Conservation (phyloP, 169 alveolate genomes). For the Cytauxzoon felis region DNA sequence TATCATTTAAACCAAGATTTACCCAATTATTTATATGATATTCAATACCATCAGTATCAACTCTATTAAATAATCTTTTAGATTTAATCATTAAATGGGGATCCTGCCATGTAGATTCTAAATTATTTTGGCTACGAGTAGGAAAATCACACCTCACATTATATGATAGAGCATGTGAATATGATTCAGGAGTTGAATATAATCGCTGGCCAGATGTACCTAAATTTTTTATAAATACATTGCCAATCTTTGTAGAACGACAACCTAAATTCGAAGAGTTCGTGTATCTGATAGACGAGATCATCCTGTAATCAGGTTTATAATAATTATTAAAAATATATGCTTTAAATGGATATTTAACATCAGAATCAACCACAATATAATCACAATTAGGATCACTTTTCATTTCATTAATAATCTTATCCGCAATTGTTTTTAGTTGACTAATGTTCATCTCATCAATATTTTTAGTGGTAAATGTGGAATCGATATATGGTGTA, state of each 20-base stretch:
- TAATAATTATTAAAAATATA: too few species aligned
- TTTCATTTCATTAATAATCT: conserved; percentile 17
- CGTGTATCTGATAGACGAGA: too few species aligned
- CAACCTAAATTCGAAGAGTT: too few species aligned
- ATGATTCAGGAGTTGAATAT: too few species aligned
- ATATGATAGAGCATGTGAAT: too few species aligned
- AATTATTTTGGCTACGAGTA: not conserved
- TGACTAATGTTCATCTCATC: conserved; percentile 20
- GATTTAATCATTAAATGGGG: not conserved
- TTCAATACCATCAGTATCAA: not conserved
- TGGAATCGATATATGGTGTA: conserved; percentile 6
- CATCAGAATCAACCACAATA: too few species aligned
- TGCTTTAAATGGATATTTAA: not conserved
- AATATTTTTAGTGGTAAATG: conserved; percentile 8
- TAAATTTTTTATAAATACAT: too few species aligned
- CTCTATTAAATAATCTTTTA: not conserved
- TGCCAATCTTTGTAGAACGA: too few species aligned
- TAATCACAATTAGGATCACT: not conserved
- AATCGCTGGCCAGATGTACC: too few species aligned
- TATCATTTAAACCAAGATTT: conserved; percentile 23
- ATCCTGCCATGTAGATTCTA: not conserved
- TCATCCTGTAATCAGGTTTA: too few species aligned
- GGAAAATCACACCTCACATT: too few species aligned
- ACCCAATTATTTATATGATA: conserved; percentile 4
- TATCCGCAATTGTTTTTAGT: not conserved